Evolutionary conservation across 306 rosid species (phyloP).

Genomic region (Phaseolus lunatus): DNA sequence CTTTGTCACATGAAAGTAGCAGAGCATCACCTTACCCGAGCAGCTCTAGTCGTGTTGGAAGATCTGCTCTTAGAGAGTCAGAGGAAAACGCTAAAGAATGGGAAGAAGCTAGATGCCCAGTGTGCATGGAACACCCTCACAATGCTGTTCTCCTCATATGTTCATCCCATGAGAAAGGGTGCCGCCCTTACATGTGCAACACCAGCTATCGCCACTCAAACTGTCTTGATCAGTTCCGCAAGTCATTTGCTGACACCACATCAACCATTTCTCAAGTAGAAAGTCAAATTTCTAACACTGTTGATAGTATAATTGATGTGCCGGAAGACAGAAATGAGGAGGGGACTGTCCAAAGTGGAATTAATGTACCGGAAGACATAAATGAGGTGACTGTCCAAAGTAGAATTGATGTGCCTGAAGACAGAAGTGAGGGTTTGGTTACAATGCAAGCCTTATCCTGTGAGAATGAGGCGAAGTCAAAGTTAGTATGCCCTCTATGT

Average conservation of each 20-base stretch:
- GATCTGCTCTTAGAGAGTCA: slow-evolving; percentile 53
- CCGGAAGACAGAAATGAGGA: slow-evolving; percentile 22
- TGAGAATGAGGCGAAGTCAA: slow-evolving; percentile 63
- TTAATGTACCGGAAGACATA: slow-evolving; percentile 25
- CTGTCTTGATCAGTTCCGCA: slow-evolving; percentile 94
- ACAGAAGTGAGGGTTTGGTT: slow-evolving; percentile 59
- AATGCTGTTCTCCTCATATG: slow-evolving; percentile 94
- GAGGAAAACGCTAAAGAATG: slow-evolving; percentile 79
- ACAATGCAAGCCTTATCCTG: slow-evolving; percentile 60
- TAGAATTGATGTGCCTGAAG: slow-evolving; percentile 58
- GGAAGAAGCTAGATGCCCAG: slow-evolving; percentile 98
- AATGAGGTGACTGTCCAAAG: slow-evolving; percentile 33
- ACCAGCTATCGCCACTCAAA: slow-evolving; percentile 98
- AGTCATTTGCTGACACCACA: slow-evolving; percentile 68
- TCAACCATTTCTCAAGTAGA: slow-evolving; percentile 58
- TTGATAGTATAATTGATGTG: slow-evolving; percentile 42
- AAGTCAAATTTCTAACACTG: slow-evolving; percentile 45
- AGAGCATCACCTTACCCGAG: slow-evolving; percentile 84
- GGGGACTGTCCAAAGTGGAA: slow-evolving; percentile 43
- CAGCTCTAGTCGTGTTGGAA: slow-evolving; percentile 70
- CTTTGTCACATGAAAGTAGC: slow-evolving; percentile 72
- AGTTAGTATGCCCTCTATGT: slow-evolving; percentile 90
- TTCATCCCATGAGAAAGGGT: slow-evolving; percentile 89
- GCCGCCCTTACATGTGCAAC: slow-evolving; percentile 99
- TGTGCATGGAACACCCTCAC: slow-evolving; percentile 99